These are phyloP conservation scores for Wickerhamia fluorescens DNA, from an alignment of 805 yeast species.

Conservation along the genomic window DNA sequence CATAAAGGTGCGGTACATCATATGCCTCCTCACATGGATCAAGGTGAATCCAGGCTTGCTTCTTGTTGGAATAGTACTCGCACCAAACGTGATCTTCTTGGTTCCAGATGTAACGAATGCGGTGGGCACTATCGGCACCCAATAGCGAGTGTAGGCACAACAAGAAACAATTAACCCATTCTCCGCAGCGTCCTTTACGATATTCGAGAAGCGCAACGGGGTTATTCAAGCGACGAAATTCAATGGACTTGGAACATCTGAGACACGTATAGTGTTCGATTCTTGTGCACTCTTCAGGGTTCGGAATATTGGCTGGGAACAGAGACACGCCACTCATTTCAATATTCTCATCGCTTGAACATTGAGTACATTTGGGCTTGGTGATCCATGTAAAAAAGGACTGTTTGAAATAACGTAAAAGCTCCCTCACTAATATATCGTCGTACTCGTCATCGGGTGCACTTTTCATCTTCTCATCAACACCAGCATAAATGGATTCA, in stretches of 20 bases:
- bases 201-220: conserved; percentile 55
- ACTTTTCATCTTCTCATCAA: conserved; percentile 40
- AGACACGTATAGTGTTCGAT: conserved; percentile 63
- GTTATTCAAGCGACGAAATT: conserved; percentile 75
- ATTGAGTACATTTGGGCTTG: conserved; percentile 51
- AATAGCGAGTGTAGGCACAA: conserved; percentile 56
- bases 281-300: conserved; percentile 40
- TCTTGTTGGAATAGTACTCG: conserved; percentile 62
- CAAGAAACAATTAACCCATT: conserved; percentile 85
- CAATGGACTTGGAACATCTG: conserved; percentile 37
- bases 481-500: conserved; percentile 49
- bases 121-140: conserved; percentile 24
- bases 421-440: conserved; percentile 28
- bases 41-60: conserved; percentile 75
- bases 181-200: conserved; percentile 84
- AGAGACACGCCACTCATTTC: conserved; percentile 23
- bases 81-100: conserved; percentile 96
- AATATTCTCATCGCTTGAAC: conserved; percentile 41
- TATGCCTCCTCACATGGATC: conserved; percentile 85
- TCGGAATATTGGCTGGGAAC: conserved; percentile 26
- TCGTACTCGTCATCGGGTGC: conserved; percentile 19
- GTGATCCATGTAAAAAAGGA: conserved; percentile 83
- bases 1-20: conserved; percentile 74
- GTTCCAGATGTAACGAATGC: conserved; percentile 73
- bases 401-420: conserved; percentile 49